Evolutionary conservation across 192 early-diverging fungal genomes (phyloP).

Genomic region (Coemansia sp.): DNA sequence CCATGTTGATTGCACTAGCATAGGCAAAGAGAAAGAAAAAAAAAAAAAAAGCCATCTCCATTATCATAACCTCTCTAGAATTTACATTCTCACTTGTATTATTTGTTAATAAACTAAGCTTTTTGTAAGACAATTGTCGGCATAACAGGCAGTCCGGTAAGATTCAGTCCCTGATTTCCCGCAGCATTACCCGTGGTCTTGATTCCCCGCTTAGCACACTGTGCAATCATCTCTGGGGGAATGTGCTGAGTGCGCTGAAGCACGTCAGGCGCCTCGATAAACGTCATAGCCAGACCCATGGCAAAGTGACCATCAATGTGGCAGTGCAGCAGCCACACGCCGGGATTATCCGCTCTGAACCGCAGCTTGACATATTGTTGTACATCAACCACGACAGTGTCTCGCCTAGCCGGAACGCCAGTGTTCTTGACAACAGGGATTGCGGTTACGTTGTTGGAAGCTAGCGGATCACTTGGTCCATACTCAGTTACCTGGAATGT

Average conservation of each 20-base stretch:
- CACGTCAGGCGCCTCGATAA: constrained; percentile 71
- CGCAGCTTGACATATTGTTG: constrained; percentile 64
- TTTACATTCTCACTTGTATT: no score
- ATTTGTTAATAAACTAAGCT: neutral
- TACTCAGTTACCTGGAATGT: constrained; percentile 68
- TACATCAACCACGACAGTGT: constrained; percentile 62
- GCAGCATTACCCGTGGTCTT: constrained; percentile 68
- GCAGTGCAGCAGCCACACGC: constrained; percentile 85
- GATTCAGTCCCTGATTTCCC: constrained; percentile 68
- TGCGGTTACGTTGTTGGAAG: constrained; percentile 13
- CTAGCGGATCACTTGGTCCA: constrained; percentile 50
- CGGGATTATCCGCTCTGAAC: constrained; percentile 78
- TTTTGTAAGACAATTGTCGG: constrained; percentile 9
- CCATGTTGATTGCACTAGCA: neutral
- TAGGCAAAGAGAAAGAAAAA: no score
- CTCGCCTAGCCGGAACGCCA: constrained; percentile 51
- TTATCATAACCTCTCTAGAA: no score
- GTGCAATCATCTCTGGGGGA: constrained; percentile 54
- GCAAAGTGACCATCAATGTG: constrained; percentile 62
- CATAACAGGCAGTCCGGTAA: constrained; percentile 58
- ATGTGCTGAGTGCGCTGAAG: constrained; percentile 55
- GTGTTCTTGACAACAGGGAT: constrained; percentile 17
- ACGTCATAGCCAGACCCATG: constrained; percentile 64
- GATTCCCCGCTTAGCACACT: constrained; percentile 62
- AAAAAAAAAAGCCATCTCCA: neutral